A percentile compares a stretch with the other conserved stretches of the same genome.
Evolutionary conservation across 345 rosid species (phyloP).

Genomic region (Murraya koenigii): DNA sequence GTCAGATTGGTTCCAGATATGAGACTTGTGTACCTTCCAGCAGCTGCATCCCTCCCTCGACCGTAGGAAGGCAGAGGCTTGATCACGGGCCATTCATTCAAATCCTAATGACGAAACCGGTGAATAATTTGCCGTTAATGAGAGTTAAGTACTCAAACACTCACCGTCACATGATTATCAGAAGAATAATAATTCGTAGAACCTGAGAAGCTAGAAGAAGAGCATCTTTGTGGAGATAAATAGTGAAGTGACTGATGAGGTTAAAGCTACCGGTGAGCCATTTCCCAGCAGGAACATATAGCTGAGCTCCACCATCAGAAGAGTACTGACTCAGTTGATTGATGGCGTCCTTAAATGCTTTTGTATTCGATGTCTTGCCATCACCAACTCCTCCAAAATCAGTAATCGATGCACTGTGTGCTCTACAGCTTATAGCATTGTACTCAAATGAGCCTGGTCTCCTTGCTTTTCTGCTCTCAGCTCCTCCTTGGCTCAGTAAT

Average conservation of each 20-base stretch:
- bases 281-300: conserved; percentile 75
- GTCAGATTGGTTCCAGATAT: conserved; percentile 86
- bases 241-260: conserved; percentile 82
- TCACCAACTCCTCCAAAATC: conserved; percentile 93
- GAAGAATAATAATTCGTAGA: background rate
- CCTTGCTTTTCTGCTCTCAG: conserved; percentile 39
- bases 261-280: conserved; percentile 90
- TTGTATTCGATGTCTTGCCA: conserved; percentile 74
- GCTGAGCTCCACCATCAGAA: conserved; percentile 63
- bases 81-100: conserved; percentile 63
- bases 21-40: conserved; percentile 78
- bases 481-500: conserved; percentile 24
- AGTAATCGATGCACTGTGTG: conserved; percentile 71
- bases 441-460: conserved; percentile 49
- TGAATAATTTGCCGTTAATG: background rate
- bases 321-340: conserved; percentile 52
- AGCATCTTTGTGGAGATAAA: conserved; percentile 81
- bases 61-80: conserved; percentile 90
- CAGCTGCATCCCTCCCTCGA: conserved; percentile 88
- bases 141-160: too few relatives aligned
- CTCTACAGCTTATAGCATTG: conserved; percentile 72
- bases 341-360: conserved; percentile 71
- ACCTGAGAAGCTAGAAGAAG: conserved; percentile 83
- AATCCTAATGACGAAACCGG: conserved; percentile 33
- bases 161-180: too few relatives aligned